Percentiles rank a stretch among this genome's conserved stretches.
phyloP scores from a whole-genome alignment of 176 grass and related monocot genomes.

The Miscanthus lutarioriparius region DNA sequence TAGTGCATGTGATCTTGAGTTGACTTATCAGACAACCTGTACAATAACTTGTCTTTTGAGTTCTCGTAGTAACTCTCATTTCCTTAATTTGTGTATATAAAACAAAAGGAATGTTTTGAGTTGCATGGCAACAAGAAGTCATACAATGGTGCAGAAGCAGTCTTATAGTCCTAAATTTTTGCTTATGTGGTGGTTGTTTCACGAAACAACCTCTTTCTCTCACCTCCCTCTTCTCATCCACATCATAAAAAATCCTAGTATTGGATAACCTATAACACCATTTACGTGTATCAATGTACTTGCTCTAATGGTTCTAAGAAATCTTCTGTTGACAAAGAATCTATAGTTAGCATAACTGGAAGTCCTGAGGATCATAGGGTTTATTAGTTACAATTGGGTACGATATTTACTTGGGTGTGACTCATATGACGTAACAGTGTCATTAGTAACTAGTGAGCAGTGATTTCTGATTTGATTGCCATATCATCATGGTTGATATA shows the following conservation, averaged over 20 bases:
- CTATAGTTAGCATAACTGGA: neutral
- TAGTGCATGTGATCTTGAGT: neutral
- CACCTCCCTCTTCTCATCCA: neutral
- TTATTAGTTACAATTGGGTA: neutral
- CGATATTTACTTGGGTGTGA: neutral
- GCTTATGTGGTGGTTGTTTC: neutral
- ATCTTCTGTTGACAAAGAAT: neutral
- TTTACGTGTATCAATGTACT: neutral
- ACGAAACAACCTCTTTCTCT: neutral
- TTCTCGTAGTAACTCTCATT: neutral
- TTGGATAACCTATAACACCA: neutral
- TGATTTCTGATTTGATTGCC: conserved; percentile 28
- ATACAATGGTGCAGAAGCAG: neutral
- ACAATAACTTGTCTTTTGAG: neutral
- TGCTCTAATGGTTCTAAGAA: neutral
- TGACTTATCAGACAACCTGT: neutral
- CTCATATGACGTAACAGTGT: neutral
- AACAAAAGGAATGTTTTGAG: neutral
- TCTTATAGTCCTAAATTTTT: neutral
- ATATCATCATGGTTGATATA: neutral
- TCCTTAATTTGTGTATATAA: neutral
- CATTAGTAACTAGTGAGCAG: neutral
- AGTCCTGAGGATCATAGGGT: neutral
- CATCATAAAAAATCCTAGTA: neutral
- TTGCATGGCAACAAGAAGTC: neutral